These are phyloP conservation scores for Lasiodiplodia gonubiensis DNA, from an alignment of 2,329 filamentous ascomycete species.

Conservation along the genomic window DNA sequence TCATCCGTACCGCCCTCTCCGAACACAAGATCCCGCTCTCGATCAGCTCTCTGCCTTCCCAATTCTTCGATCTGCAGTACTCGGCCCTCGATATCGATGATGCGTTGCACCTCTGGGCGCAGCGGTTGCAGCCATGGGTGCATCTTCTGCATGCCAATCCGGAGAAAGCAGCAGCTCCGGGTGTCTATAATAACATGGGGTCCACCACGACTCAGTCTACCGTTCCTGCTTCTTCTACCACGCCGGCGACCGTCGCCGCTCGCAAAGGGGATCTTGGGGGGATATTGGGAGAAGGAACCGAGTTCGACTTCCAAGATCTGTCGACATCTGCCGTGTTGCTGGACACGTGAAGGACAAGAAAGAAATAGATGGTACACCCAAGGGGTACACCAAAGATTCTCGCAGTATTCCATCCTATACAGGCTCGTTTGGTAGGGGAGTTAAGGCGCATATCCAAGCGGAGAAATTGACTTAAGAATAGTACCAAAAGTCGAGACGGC, in stretches of 20 bases:
- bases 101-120: conserved; percentile 35
- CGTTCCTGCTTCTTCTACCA: background rate
- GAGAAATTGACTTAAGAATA: too few relatives aligned
- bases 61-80: conserved; percentile 39
- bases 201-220: background rate
- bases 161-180: background rate
- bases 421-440: background rate
- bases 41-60: conserved; percentile 34
- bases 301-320: background rate
- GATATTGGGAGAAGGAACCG: background rate
- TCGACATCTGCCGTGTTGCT: background rate
- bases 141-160: conserved; percentile 7
- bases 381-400: background rate
- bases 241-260: background rate
- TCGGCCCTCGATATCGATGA: conserved; percentile 39
- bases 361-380: background rate
- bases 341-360: background rate
- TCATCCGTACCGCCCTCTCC: conserved; percentile 36
- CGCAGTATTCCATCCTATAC: background rate
- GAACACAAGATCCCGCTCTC: conserved; percentile 36
- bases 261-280: background rate
- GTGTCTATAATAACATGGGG: background rate
- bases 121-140: conserved; percentile 29
- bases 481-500: too few relatives aligned
- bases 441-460: too few relatives aligned